Evolutionary conservation across 2,329 filamentous ascomycete genomes (phyloP), one percentile per base, ranked within the genome.

Genomic region (Diaporthe ilicicola): DNA sequence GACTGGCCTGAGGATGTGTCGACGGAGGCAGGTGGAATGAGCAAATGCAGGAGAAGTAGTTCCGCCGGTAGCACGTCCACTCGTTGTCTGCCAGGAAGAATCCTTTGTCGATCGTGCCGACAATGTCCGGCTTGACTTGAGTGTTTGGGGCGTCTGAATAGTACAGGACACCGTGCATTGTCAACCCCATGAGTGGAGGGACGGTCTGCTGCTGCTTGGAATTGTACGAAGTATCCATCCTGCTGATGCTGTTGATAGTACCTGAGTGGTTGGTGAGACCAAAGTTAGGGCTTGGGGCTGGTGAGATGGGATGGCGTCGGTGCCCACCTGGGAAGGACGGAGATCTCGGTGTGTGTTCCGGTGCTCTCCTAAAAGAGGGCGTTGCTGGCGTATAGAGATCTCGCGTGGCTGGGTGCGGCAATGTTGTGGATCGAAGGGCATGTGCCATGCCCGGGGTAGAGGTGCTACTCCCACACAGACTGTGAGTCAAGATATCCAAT

Each of bases 31-130:
- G 83, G 15, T 87, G 88, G 81, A 92, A 97, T 3, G 92, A 93
- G 79, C 93, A 95, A 65, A 91, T 89, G 67, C 96, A 94, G 0
- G 93, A 92, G 79, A 97, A 96, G 81, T 97, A 97, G 79, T 97
- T 97, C 53, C 95, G 88, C 42, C 94, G 88, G 79, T 97, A 97
- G 82, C 94, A 97, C 0, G 94, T 97, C 94, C 94, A 97, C 76
- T 95, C 93, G 22, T 89, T 87, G 69, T 97, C 94, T 4, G 88
- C 88, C 44, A 91, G 84, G 79, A 97, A 97, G 82, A 97, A 97
- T 0, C 94, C 94, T 76, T 97, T 97, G 79, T 97, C 93, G 72
- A 97, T 94, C 76, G 90, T 92, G 44, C 93, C 93, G 37, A 91
- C 87, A 74, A 97, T 93, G 17, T 93, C 91, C 24, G 93, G 87